Evolutionary conservation across 2,329 filamentous ascomycete genomes (phyloP).

Genomic region (Cordyceps fumosorosea): DNA sequence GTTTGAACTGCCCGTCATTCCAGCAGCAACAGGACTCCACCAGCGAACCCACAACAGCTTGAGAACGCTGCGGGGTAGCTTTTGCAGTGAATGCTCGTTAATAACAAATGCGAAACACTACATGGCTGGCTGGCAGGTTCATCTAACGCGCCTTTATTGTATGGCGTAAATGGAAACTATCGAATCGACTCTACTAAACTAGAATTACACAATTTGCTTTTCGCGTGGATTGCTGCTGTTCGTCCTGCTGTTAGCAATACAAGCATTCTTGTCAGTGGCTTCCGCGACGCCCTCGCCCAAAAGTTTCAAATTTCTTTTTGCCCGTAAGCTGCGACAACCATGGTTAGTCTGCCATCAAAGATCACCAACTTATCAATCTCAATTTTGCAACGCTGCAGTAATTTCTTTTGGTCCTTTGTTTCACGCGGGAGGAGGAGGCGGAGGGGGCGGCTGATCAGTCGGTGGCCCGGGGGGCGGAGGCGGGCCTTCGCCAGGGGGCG

Average conservation of each 20-base stretch:
- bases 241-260: conserved; percentile 12
- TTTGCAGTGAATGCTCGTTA: no score
- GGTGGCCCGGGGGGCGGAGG: conserved; percentile 51
- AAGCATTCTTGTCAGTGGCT: not conserved
- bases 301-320: not conserved
- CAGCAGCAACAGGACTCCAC: not conserved
- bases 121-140: no score
- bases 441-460: conserved; percentile 52
- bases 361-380: not conserved
- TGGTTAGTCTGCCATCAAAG: not conserved
- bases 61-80: not conserved
- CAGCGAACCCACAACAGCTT: not conserved
- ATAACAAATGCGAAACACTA: no score
- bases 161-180: not conserved
- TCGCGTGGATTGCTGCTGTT: not conserved
- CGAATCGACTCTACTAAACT: not conserved
- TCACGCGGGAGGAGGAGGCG: conserved; percentile 45
- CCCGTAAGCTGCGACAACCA: not conserved
- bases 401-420: not conserved
- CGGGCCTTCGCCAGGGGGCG: conserved; percentile 45
- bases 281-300: not conserved
- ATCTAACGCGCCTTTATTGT: not conserved
- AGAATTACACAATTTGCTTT: not conserved
- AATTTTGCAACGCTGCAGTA: not conserved
- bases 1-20: conserved; percentile 3